Evolutionary conservation across 2,329 filamentous ascomycete species (phyloP).

Genomic region (Sclerotinia spermophila): DNA sequence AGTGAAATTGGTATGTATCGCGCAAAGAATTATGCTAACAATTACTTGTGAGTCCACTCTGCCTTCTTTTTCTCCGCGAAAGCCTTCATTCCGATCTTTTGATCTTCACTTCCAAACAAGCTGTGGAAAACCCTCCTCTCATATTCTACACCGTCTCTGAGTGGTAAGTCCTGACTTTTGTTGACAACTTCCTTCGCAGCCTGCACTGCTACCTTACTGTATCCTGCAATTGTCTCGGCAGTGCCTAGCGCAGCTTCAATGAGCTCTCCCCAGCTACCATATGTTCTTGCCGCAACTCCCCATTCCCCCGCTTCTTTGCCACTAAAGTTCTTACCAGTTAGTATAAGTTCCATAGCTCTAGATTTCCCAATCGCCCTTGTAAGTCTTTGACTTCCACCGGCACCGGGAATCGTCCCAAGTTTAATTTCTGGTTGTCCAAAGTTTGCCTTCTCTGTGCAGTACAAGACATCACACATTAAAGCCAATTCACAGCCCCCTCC

Average conservation of each 20-base stretch:
- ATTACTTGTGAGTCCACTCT: constrained; percentile 77
- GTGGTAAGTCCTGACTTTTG: constrained; percentile 88
- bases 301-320: constrained; percentile 83
- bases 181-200: constrained; percentile 98
- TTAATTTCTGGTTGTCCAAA: constrained; percentile 98
- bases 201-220: constrained; percentile 81
- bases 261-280: constrained; percentile 75
- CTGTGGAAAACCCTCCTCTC: constrained; percentile 91
- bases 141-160: constrained; percentile 90
- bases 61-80: constrained; percentile 95
- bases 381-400: constrained; percentile 84
- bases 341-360: constrained; percentile 85
- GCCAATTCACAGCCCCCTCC: constrained; percentile 95
- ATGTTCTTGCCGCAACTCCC: constrained; percentile 82
- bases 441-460: constrained; percentile 79
- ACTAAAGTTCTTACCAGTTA: constrained; percentile 80
- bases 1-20: background rate
- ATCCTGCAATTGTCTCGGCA: constrained; percentile 83
- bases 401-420: constrained; percentile 86
- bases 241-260: constrained; percentile 78
- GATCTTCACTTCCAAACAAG: constrained; percentile 89
- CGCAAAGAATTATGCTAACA: background rate
- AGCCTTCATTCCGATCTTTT: constrained; percentile 95
- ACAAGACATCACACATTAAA: constrained; percentile 95
- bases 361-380: constrained; percentile 80